Conservation (phyloP, 805 yeast genomes). For the Cyberlindnera nakhonratchasimensis region DNA sequence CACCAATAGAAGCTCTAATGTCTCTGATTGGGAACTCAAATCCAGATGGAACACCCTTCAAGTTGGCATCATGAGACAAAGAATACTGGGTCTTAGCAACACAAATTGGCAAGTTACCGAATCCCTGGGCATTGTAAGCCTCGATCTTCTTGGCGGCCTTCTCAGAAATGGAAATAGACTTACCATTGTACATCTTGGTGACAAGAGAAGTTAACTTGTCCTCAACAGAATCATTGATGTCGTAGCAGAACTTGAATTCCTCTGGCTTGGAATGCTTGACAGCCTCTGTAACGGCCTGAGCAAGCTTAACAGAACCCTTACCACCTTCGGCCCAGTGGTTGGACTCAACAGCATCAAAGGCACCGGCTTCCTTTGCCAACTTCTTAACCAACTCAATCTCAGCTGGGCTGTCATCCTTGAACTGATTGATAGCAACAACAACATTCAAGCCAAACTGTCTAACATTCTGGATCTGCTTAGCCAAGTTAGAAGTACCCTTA, state of each 20-base stretch:
- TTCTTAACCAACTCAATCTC: conserved; percentile 68
- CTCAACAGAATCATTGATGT: conserved; percentile 59
- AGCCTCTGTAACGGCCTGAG: conserved; percentile 64
- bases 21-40: conserved; percentile 80
- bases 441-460: conserved; percentile 72
- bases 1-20: conserved; percentile 74
- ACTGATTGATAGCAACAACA: conserved; percentile 77
- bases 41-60: conserved; percentile 81
- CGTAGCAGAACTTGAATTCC: conserved; percentile 55
- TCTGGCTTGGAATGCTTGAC: conserved; percentile 42
- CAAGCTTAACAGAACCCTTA: conserved; percentile 70
- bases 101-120: conserved; percentile 75
- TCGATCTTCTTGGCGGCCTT: conserved; percentile 69
- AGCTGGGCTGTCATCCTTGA: conserved; percentile 65
- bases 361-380: conserved; percentile 73
- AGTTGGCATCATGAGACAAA: conserved; percentile 73
- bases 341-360: conserved; percentile 71
- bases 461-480: conserved; percentile 73
- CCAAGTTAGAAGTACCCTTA: conserved; percentile 71
- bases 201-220: conserved; percentile 67
- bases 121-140: conserved; percentile 68
- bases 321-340: conserved; percentile 92
- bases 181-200: conserved; percentile 75
- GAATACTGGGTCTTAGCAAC: conserved; percentile 86
- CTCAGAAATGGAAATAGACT: conserved; percentile 62